Percentiles rank a stretch among this genome's conserved stretches.
phyloP scores from a whole-genome alignment of 139 green algal genomes.

The Desmodesmus armatus region DNA sequence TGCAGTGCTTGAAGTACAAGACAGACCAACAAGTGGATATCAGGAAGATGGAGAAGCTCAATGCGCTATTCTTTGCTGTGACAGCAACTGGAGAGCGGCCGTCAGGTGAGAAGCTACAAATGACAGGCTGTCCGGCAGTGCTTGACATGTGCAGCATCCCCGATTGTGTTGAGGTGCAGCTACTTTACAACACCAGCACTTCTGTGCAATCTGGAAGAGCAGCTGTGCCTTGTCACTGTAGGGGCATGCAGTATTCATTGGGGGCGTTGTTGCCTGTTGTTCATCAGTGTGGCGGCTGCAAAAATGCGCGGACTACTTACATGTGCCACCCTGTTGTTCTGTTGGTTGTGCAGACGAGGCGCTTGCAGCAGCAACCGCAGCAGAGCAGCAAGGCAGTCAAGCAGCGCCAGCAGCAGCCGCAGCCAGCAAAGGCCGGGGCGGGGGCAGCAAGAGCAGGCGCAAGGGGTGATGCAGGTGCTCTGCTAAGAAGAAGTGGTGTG shows the following conservation, averaged over 20 bases:
- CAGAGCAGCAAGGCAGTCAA: constrained; percentile 31
- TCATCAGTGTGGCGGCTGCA: no score
- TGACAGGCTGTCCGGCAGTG: no score
- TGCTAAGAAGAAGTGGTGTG: no score
- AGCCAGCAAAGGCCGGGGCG: constrained; percentile 14
- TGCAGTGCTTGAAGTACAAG: constrained; percentile 89
- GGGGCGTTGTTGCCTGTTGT: no score
- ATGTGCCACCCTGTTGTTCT: not conserved
- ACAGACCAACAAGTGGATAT: constrained; percentile 92
- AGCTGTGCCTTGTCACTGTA: not conserved
- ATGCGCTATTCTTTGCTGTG: constrained; percentile 86
- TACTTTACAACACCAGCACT: not conserved
- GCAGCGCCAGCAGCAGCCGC: constrained; percentile 34
- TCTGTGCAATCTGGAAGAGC: not conserved
- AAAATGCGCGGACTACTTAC: no score
- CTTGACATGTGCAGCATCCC: not conserved
- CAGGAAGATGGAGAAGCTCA: constrained; percentile 91
- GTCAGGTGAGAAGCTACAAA: constrained; percentile 18
- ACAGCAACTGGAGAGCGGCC: constrained; percentile 68
- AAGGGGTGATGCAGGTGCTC: constrained; percentile 14
- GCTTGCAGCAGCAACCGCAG: constrained; percentile 11
- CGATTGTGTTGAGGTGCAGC: not conserved
- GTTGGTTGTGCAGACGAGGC: constrained; percentile 34
- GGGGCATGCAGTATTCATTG: no score
- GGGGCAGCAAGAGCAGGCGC: constrained; percentile 2